Evolutionary conservation across 768 basidiomycete species (phyloP), one percentile per base, ranked within the genome.

Genomic region (Neoboletus brunneissimus): DNA sequence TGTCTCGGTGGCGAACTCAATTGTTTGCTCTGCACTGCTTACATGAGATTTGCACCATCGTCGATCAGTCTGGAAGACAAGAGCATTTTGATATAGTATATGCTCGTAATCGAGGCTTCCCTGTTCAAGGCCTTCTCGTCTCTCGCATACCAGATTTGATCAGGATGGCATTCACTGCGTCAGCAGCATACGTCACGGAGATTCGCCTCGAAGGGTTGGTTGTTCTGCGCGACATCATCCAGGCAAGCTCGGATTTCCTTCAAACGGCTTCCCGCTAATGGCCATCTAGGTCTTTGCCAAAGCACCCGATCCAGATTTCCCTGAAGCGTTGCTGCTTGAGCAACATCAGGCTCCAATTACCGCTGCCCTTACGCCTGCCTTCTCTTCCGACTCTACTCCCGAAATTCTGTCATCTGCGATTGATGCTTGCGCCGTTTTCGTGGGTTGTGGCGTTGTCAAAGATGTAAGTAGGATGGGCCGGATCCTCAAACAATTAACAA

Each of bases 271-370:
- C 51, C 44, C 22, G 57, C 56, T 48, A 57, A 57, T 32, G 42
- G 41, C 5, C 47, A 20, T 16, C n/a, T 55, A 98, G 96, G 83
- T 88, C 52, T 99, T 99, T 72, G 83, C 92, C 2, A 73, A 78
- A 29, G 82, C 91, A 7, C 90, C 92, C 0, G 97, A 99, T 73
- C 92, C 94, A 2, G 94, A 94, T 51, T 98, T 93, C 63, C 89
- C 91, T 34, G 92, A 92, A 56, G 85, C 91, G 0, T 77, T 95
- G 6, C 77, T 99, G 3, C 82, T 99, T 13, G 96, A 99, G 68
- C 97, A 99, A 70, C 90, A 97, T 71, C 97, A 99, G 74, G 96
- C 97, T 0, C 96, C 97, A 0, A 96, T 99, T 57, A 97, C 96
- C 2, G 94, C 97, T 20, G 97, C 97, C 0, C 79, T 98, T 18